Evolutionary conservation across 129 eudicot species (phyloP).

Genomic region (Flaveria ramosissima): DNA sequence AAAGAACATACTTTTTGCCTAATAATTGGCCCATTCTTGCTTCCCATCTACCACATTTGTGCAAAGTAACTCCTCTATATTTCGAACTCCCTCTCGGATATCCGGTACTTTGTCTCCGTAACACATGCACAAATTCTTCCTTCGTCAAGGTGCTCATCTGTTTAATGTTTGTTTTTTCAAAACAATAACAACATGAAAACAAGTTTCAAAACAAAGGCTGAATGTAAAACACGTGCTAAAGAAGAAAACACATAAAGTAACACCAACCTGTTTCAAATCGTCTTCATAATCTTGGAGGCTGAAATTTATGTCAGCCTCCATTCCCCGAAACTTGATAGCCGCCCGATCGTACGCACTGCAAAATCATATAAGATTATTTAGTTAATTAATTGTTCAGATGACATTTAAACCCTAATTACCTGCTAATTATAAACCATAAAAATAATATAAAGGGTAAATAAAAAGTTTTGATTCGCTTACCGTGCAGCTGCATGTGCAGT

Average conservation of each 20-base stretch:
- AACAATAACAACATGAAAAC: slow-evolving; percentile 15
- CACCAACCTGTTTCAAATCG: slow-evolving; percentile 78
- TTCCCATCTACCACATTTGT: slow-evolving; percentile 99
- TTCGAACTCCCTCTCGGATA: slow-evolving; percentile 95
- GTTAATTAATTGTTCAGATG: background rate
- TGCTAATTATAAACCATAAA: background rate
- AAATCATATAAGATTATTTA: background rate
- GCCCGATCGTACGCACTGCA: slow-evolving; percentile 89
- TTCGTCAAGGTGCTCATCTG: slow-evolving; percentile 94
- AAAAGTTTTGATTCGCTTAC: slow-evolving; percentile 44
- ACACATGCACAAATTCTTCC: slow-evolving; percentile 98
- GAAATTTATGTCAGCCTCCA: slow-evolving; percentile 91
- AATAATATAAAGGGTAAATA: background rate
- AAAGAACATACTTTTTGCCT: slow-evolving; percentile 79
- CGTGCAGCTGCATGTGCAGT: slow-evolving; percentile 97
- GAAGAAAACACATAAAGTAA: slow-evolving; percentile 21
- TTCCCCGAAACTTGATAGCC: slow-evolving; percentile 90
- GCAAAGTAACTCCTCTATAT: slow-evolving; percentile 94
- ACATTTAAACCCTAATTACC: background rate
- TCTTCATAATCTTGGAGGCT: slow-evolving; percentile 71
- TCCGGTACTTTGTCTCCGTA: slow-evolving; percentile 96
- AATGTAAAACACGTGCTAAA: slow-evolving; percentile 17
- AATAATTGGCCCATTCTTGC: slow-evolving; percentile 99
- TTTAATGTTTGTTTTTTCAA: slow-evolving; percentile 9
- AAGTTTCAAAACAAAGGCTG: slow-evolving; percentile 41